Evolutionary conservation across 2,329 filamentous ascomycete genomes (phyloP), one percentile per base, ranked within the genome.

Genomic region (Sclerotinia minor): DNA sequence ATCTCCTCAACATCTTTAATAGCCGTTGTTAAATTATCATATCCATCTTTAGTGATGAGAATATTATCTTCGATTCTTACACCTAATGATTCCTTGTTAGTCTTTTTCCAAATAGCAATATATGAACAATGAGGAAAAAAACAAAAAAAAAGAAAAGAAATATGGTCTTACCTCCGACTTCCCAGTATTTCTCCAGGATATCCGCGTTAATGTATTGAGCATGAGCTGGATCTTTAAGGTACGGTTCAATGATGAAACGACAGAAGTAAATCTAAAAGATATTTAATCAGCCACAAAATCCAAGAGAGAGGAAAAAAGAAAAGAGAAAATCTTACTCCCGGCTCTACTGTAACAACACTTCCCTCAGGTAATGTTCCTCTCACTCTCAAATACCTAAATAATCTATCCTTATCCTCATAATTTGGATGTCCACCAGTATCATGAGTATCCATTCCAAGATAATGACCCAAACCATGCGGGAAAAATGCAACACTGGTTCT

Each of bases 291-390:
- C 11, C 15, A 59, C 13, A 6, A 15, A n/a, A 3, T 5, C 19
- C 3, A 24, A 53, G 53, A 44, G 38, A 45, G 52, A n/a, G 21
- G 41, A 44, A 59, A 41, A n/a, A n/a, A 13, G 49, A 47, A 49
- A 59, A 47, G 21, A 8, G 7, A 45, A 47, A 52, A 65, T 82
- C 87, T 79, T 82, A 92, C 87, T 59, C 95, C 95, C 17, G 95
- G 95, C 81, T 99, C 95, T 50, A 98, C 94, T 0, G 95, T 99
- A 65, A 99, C 89, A 32, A 99, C 92, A 61, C 89, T 89, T 9
- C 91, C 90, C 0, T 88, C 89, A 0, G 92, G 92, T 59, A 97
- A 79, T 29, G 80, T 84, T 17, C 91, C 89, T 65, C 95, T 83
- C 50, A 96, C 89, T 55, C 95, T 84, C 69, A 99, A 81, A 76